Percentiles rank a stretch among this genome's conserved stretches.
These are phyloP conservation scores for Sporothrix mexicana DNA, from an alignment of 2,329 filamentous ascomycete species.

Conservation along the genomic window DNA sequence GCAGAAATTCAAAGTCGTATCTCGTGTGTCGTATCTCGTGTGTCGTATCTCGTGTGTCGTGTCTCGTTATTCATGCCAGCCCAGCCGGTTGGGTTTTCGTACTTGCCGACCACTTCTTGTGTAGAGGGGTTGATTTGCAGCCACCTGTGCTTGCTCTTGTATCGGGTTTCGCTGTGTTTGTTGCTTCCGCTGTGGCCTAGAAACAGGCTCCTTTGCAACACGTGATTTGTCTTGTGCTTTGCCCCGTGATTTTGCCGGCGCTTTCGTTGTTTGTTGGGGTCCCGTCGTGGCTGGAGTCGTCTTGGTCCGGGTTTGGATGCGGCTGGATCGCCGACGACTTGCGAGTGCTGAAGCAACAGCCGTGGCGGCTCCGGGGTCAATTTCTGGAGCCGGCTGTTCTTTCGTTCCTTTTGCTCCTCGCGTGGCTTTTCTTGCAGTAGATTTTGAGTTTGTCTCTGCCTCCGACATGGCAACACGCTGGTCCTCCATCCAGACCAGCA, in stretches of 20 bases:
- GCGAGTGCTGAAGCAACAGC: not conserved
- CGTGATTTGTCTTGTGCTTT: too few relatives aligned
- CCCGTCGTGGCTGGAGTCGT: not conserved
- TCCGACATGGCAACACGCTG: not conserved
- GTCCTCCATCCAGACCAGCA: constrained; percentile 3
- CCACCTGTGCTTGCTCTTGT: not conserved
- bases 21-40: too few relatives aligned
- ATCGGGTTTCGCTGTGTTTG: not conserved
- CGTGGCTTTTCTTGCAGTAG: too few relatives aligned
- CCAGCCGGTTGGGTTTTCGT: not conserved
- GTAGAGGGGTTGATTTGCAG: not conserved
- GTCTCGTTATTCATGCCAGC: not conserved
- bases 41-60: too few relatives aligned
- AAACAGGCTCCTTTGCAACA: not conserved
- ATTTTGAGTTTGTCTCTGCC: too few relatives aligned
- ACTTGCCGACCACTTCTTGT: not conserved
- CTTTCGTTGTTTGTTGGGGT: too few relatives aligned
- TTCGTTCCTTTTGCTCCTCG: too few relatives aligned
- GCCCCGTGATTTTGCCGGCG: too few relatives aligned
- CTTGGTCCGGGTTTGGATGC: not conserved
- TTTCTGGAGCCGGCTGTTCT: too few relatives aligned
- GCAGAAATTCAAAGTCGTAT: too few relatives aligned
- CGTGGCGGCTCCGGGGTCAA: not conserved
- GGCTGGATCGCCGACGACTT: not conserved
- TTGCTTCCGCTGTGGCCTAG: not conserved